Conservation (phyloP, 116 monocot genomes). For the Dioscorea cayenensis region DNA sequence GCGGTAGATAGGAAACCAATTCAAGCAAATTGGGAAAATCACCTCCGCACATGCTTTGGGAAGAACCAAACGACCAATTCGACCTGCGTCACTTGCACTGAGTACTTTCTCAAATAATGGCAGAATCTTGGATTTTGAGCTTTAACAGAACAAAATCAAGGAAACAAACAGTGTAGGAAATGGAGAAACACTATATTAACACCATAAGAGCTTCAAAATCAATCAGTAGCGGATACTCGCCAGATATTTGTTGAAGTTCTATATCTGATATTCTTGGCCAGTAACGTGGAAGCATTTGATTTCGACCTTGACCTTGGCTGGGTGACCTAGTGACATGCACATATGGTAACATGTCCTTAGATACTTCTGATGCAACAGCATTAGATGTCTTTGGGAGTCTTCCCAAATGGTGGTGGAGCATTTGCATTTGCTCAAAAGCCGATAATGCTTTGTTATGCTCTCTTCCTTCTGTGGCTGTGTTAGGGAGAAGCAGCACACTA, state of each 20-base stretch:
- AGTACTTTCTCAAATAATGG: slow-evolving; percentile 87
- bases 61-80: slow-evolving; percentile 84
- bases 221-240: slow-evolving; percentile 67
- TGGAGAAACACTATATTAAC: background rate
- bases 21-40: background rate
- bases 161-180: slow-evolving; percentile 8
- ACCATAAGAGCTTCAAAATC: background rate
- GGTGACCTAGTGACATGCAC: slow-evolving; percentile 81
- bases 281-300: slow-evolving; percentile 83
- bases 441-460: slow-evolving; percentile 35
- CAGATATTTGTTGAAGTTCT: slow-evolving; percentile 86
- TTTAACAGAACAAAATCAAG: slow-evolving; percentile 22
- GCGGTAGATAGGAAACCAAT: too few species aligned
- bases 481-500: slow-evolving; percentile 12
- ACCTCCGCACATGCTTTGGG: slow-evolving; percentile 98
- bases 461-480: slow-evolving; percentile 33
- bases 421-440: slow-evolving; percentile 42
- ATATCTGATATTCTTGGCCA: slow-evolving; percentile 93
- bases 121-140: slow-evolving; percentile 68
- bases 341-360: slow-evolving; percentile 48
- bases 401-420: slow-evolving; percentile 44
- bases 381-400: slow-evolving; percentile 42
- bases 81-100: slow-evolving; percentile 90
- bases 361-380: slow-evolving; percentile 30
- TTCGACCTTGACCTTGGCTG: slow-evolving; percentile 63